Conservation (phyloP, 148 eudicot genomes). For the Diospyros lotus region DNA sequence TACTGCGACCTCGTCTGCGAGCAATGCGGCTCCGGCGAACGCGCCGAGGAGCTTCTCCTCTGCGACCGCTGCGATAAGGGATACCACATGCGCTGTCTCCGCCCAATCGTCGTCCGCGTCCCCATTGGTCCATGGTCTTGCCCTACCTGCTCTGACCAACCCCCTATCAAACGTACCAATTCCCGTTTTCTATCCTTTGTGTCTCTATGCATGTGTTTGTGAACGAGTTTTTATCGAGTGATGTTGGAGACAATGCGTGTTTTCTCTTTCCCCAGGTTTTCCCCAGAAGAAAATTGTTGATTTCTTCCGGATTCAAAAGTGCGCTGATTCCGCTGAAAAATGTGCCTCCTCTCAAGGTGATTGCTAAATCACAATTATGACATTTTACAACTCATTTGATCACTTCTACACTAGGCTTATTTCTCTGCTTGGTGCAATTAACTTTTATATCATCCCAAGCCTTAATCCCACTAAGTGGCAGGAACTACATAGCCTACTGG, state of each 20-base stretch:
- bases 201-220: background rate
- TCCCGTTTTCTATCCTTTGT: background rate
- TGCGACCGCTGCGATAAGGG: constrained; percentile 83
- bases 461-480: too few species aligned
- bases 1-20: constrained; percentile 43
- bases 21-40: constrained; percentile 74
- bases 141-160: constrained; percentile 43
- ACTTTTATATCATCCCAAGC: too few species aligned
- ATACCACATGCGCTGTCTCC: constrained; percentile 66
- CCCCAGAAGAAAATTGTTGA: constrained; percentile 84
- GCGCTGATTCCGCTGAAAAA: constrained; percentile 20
- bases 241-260: background rate
- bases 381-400: background rate
- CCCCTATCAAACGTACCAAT: constrained; percentile 40
- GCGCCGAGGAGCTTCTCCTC: constrained; percentile 48
- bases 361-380: background rate
- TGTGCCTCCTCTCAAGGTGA: constrained; percentile 56
- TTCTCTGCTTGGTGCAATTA: too few species aligned
- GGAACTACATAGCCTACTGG: too few species aligned
- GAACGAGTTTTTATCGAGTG: background rate
- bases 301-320: constrained; percentile 77
- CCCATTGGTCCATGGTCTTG: constrained; percentile 84
- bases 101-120: constrained; percentile 73
- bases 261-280: constrained; percentile 44
- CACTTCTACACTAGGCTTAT: too few species aligned